Conservation (phyloP, 352 stramenopile species). For the Globisporangium sylvaticum region DNA sequence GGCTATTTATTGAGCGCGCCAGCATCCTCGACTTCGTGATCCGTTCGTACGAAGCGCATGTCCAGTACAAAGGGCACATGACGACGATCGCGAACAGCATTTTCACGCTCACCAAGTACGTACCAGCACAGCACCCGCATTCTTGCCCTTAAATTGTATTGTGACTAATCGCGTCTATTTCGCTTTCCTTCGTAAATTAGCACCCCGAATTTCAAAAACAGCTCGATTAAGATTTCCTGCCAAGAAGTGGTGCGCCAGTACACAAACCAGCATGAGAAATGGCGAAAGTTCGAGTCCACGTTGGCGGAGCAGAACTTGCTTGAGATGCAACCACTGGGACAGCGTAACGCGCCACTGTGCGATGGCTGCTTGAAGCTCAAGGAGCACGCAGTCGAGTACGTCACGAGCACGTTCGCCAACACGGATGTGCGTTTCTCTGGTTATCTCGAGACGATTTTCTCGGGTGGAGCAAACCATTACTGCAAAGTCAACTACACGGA, state of each 20-base stretch:
- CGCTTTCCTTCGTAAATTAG: slow-evolving; percentile 15
- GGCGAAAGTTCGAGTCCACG: slow-evolving; percentile 70
- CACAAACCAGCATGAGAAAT: slow-evolving; percentile 61
- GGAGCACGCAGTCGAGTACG: slow-evolving; percentile 72
- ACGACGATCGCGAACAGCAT: slow-evolving; percentile 89
- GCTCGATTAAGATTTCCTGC: slow-evolving; percentile 48
- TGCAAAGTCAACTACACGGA: slow-evolving; percentile 84
- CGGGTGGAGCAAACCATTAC: slow-evolving; percentile 67
- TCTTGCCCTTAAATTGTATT: neutral
- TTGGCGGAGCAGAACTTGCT: slow-evolving; percentile 77
- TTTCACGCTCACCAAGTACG: slow-evolving; percentile 83
- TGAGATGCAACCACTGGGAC: slow-evolving; percentile 78
- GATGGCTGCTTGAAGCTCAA: slow-evolving; percentile 81
- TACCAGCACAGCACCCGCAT: slow-evolving; percentile 1
- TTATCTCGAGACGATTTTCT: slow-evolving; percentile 86
- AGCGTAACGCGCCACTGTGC: slow-evolving; percentile 76
- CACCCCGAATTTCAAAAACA: slow-evolving; percentile 66
- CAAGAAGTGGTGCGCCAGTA: slow-evolving; percentile 81
- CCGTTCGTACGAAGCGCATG: slow-evolving; percentile 61
- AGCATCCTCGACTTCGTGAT: slow-evolving; percentile 86
- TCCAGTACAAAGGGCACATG: slow-evolving; percentile 88
- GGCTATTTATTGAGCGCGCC: slow-evolving; percentile 60
- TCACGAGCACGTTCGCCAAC: slow-evolving; percentile 55
- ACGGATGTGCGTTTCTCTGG: slow-evolving; percentile 64
- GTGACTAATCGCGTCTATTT: neutral